A percentile compares a stretch with the other conserved stretches of the same genome.
These are phyloP conservation scores for Henckelia pumila DNA, from an alignment of 257 asterid genomes.

Conservation along the genomic window DNA sequence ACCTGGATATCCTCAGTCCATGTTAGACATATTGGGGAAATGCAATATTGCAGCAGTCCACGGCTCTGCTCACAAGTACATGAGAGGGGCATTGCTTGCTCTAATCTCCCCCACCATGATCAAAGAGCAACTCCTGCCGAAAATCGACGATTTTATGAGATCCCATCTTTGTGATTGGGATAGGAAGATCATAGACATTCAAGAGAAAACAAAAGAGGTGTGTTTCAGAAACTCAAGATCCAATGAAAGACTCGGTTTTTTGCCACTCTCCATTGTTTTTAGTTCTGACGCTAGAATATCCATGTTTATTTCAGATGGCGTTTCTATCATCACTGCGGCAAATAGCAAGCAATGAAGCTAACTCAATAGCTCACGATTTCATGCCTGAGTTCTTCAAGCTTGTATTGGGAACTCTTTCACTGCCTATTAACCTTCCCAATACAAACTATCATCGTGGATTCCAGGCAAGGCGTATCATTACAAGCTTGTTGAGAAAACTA, in stretches of 20 bases:
- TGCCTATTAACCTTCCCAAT: conserved; percentile 84
- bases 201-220: conserved; percentile 75
- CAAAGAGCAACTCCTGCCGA: conserved; percentile 64
- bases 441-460: conserved; percentile 79
- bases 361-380: conserved; percentile 57
- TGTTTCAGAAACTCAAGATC: conserved; percentile 29
- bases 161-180: conserved; percentile 66
- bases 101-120: conserved; percentile 72
- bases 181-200: conserved; percentile 62
- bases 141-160: conserved; percentile 68
- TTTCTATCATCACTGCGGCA: conserved; percentile 78
- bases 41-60: conserved; percentile 75
- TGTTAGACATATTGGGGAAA: conserved; percentile 73
- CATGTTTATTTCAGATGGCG: conserved; percentile 67
- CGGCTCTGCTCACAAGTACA: conserved; percentile 72
- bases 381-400: conserved; percentile 91
- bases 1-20: conserved; percentile 88
- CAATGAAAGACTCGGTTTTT: conserved; percentile 15
- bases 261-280: conserved; percentile 16
- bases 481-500: conserved; percentile 48
- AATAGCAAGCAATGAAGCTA: conserved; percentile 80
- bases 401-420: conserved; percentile 88
- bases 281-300: conserved; percentile 25
- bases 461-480: conserved; percentile 85
- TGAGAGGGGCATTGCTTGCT: conserved; percentile 79